These are phyloP conservation scores for Isochrysis galbana DNA, from an alignment of 78 protist genomes.

Conservation along the genomic window DNA sequence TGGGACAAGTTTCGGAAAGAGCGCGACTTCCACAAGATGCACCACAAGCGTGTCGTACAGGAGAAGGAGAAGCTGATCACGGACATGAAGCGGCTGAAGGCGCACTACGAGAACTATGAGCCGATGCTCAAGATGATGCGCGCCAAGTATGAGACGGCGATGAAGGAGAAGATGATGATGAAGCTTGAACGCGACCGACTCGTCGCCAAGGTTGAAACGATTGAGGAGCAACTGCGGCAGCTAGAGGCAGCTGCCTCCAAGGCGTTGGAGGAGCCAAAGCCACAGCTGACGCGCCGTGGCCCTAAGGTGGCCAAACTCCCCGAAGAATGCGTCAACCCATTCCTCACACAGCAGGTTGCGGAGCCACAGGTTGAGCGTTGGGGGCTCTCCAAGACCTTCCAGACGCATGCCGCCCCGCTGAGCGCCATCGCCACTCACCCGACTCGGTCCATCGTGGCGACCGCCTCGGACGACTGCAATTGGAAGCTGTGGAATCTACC, in stretches of 20 bases:
- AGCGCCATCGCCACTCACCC: conserved; percentile 74
- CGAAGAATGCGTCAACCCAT: conserved; percentile 51
- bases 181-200: conserved; percentile 57
- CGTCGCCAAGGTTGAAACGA: background rate
- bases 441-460: conserved; percentile 56
- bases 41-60: conserved; percentile 74
- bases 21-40: conserved; percentile 79
- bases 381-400: conserved; percentile 35
- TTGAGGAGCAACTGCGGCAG: conserved; percentile 19
- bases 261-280: background rate
- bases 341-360: background rate
- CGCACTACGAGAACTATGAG: conserved; percentile 50
- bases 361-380: conserved; percentile 3
- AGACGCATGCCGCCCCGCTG: conserved; percentile 25
- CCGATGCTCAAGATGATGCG: conserved; percentile 53
- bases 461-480: conserved; percentile 78
- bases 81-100: conserved; percentile 68
- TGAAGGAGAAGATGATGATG: conserved; percentile 67
- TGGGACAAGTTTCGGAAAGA: conserved; percentile 76
- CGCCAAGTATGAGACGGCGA: conserved; percentile 64
- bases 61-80: conserved; percentile 68
- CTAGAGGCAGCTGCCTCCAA: background rate
- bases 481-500: conserved; percentile 82
- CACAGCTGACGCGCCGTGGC: background rate
- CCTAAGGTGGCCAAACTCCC: conserved; percentile 16